Conservation (phyloP, 305 asterid species). For the Fraxinus sp. region DNA sequence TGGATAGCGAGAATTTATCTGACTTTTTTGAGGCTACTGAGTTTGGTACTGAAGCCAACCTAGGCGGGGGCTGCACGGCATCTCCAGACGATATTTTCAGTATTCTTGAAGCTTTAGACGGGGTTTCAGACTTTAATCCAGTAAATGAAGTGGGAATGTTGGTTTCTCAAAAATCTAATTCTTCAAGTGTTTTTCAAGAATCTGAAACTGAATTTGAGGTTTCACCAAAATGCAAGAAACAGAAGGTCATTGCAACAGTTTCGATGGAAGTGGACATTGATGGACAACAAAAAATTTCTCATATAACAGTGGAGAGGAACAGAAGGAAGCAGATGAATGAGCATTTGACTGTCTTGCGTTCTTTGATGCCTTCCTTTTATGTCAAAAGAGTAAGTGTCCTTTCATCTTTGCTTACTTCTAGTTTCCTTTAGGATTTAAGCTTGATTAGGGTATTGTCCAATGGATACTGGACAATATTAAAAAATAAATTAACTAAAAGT, state of each 20-base stretch:
- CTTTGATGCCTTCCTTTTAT: slow-evolving; percentile 85
- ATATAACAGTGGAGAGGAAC: slow-evolving; percentile 77
- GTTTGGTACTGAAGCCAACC: not conserved
- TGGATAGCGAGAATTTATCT: not conserved
- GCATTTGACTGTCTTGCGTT: slow-evolving; percentile 65
- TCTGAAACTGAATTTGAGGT: slow-evolving; percentile 41
- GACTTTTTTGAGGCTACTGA: not conserved
- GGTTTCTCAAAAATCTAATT: slow-evolving; percentile 30
- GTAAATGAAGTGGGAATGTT: not conserved
- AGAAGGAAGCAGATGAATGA: slow-evolving; percentile 89
- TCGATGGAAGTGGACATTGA: slow-evolving; percentile 9
- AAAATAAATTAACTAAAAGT: no score
- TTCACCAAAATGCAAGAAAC: slow-evolving; percentile 48
- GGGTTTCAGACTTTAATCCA: not conserved
- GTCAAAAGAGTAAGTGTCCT: slow-evolving; percentile 62
- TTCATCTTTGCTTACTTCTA: not conserved
- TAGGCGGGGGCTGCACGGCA: not conserved
- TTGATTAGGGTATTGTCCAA: not conserved
- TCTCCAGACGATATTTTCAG: not conserved
- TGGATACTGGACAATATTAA: not conserved
- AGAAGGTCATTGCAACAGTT: slow-evolving; percentile 24
- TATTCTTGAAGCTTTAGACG: not conserved
- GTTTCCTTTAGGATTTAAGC: not conserved
- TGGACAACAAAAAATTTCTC: slow-evolving; percentile 48
- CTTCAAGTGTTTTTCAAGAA: slow-evolving; percentile 37